Percentiles rank a stretch among this genome's conserved stretches.
Evolutionary conservation across 2,329 filamentous ascomycete genomes (phyloP).

Genomic region (Ceratocystis albifundus): DNA sequence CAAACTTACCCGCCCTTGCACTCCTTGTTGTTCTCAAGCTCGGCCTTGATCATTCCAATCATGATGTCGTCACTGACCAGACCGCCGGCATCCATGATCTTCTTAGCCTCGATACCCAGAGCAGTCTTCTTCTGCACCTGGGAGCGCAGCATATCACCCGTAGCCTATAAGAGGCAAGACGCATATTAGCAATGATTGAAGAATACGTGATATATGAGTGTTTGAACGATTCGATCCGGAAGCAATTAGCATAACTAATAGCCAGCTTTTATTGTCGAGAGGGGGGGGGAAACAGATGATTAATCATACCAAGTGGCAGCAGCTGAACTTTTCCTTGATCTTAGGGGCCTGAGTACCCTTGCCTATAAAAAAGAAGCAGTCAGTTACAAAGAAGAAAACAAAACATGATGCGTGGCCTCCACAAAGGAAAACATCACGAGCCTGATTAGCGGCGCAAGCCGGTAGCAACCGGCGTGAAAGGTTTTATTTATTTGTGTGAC

Average conservation of each 20-base stretch:
- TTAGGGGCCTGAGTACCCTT: constrained; percentile 97
- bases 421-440: background rate
- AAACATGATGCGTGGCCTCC: background rate
- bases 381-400: constrained; percentile 6
- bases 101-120: constrained; percentile 92
- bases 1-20: constrained; percentile 83
- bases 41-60: constrained; percentile 98
- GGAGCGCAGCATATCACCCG: constrained; percentile 96
- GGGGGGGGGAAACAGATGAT: background rate
- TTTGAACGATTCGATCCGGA: background rate
- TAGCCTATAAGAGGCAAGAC: constrained; percentile 51
- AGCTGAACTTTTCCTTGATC: constrained; percentile 96
- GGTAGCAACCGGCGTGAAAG: background rate
- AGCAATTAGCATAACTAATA: background rate
- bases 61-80: constrained; percentile 98
- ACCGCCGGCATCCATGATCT: constrained; percentile 98
- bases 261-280: background rate
- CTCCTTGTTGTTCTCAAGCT: constrained; percentile 86
- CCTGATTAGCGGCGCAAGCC: background rate
- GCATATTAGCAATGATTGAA: constrained; percentile 17
- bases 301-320: constrained; percentile 78
- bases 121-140: constrained; percentile 96
- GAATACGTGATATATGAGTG: constrained; percentile 19
- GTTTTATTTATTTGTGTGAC: background rate
- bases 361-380: constrained; percentile 43